These are phyloP conservation scores for Mycena epipterygia DNA, from an alignment of 768 basidiomycete genomes.

Conservation along the genomic window DNA sequence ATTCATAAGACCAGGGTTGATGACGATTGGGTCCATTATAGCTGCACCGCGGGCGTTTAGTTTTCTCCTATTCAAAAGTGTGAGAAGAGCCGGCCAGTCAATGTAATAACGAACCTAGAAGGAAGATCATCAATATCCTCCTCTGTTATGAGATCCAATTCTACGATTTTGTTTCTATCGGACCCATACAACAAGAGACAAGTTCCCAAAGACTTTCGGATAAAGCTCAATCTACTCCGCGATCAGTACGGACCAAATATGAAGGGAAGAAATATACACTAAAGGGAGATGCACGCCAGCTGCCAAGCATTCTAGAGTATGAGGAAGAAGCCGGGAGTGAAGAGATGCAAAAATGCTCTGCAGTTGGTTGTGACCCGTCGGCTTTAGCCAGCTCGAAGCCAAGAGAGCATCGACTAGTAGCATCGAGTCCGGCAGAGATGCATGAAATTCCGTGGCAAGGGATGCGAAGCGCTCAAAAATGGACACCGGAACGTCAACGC, in stretches of 20 bases:
- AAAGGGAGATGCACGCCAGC: slow-evolving; percentile 44
- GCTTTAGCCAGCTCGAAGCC: slow-evolving; percentile 71
- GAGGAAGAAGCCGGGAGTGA: slow-evolving; percentile 57
- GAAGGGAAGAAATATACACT: slow-evolving; percentile 51
- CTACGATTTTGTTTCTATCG: slow-evolving; percentile 61
- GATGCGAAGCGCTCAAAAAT: slow-evolving; percentile 64
- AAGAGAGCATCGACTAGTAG: slow-evolving; percentile 68
- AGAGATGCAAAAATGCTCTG: slow-evolving; percentile 64
- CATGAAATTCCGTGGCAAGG: slow-evolving; percentile 53
- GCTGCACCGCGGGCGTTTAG: slow-evolving; percentile 55
- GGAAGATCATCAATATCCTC: slow-evolving; percentile 66
- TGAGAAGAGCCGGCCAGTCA: slow-evolving; percentile 2
- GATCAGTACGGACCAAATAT: slow-evolving; percentile 8
- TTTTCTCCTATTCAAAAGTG: slow-evolving; percentile 58
- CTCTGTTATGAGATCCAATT: slow-evolving; percentile 61
- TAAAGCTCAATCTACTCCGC: slow-evolving; percentile 58
- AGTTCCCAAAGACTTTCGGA: slow-evolving; percentile 71
- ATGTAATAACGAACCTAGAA: slow-evolving; percentile 61
- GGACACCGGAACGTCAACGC: slow-evolving; percentile 70
- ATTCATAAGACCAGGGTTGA: slow-evolving; percentile 70
- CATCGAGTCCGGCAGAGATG: slow-evolving; percentile 59
- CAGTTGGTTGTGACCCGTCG: slow-evolving; percentile 71
- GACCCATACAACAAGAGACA: slow-evolving; percentile 80
- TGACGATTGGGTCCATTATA: slow-evolving; percentile 69
- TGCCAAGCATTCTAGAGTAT: slow-evolving; percentile 55